These are phyloP conservation scores for Exophiala aquamarina DNA, from an alignment of 2,329 filamentous ascomycete species.

Conservation along the genomic window DNA sequence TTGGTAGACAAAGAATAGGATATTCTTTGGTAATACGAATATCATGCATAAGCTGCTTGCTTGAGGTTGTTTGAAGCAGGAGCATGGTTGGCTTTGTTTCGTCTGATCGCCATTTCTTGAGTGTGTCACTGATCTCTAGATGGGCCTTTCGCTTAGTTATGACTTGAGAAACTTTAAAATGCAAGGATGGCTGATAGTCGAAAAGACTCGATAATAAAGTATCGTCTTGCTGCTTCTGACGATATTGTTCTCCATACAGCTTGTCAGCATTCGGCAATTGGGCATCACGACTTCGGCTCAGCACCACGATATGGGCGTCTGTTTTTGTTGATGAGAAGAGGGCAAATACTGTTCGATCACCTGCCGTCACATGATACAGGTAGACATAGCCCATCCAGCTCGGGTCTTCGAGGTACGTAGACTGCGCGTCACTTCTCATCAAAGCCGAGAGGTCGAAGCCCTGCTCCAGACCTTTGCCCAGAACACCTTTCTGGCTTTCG, in stretches of 20 bases:
- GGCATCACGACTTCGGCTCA: conserved; percentile 76
- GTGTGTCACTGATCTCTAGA: conserved; percentile 79
- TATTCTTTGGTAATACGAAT: conserved; percentile 81
- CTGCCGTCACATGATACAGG: conserved; percentile 86
- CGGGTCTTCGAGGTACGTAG: conserved; percentile 73
- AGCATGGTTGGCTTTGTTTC: conserved; percentile 77
- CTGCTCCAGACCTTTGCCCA: conserved; percentile 88
- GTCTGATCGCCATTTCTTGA: conserved; percentile 88
- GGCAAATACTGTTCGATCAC: conserved; percentile 90
- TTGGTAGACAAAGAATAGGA: conserved; percentile 76
- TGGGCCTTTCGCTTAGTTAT: conserved; percentile 87
- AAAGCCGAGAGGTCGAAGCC: conserved; percentile 85
- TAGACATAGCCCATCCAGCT: conserved; percentile 79
- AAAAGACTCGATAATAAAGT: conserved; percentile 79
- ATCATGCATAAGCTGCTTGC: conserved; percentile 76
- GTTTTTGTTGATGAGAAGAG: conserved; percentile 81
- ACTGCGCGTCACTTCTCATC: conserved; percentile 64
- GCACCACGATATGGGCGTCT: conserved; percentile 83
- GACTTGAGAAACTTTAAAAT: conserved; percentile 83
- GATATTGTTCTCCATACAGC: conserved; percentile 77
- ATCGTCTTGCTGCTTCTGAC: conserved; percentile 62
- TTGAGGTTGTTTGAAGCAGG: conserved; percentile 87
- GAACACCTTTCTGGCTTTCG: conserved; percentile 81
- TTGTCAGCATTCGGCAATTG: conserved; percentile 88
- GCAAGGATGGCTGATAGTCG: conserved; percentile 79